These are phyloP conservation scores for Henckelia pumila DNA, from an alignment of 257 asterid genomes.

Conservation along the genomic window DNA sequence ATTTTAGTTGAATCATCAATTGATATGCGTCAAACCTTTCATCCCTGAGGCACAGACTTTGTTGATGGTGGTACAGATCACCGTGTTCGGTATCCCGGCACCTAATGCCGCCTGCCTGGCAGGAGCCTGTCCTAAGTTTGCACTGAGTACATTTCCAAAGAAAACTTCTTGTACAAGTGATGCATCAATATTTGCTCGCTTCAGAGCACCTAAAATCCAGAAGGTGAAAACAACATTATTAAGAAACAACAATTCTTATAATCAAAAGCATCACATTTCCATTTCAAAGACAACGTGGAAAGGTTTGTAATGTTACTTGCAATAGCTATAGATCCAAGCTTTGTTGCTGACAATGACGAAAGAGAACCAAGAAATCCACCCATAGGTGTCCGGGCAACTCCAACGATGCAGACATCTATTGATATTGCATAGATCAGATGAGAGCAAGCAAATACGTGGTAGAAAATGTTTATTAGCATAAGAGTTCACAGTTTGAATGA, in stretches of 20 bases:
- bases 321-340: constrained; percentile 92
- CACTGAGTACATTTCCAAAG: constrained; percentile 97
- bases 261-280: constrained; percentile 1
- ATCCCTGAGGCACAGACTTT: constrained; percentile 99
- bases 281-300: constrained; percentile 2
- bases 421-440: constrained; percentile 13
- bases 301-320: constrained; percentile 52
- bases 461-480: not conserved
- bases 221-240: constrained; percentile 17
- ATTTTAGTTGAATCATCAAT: constrained; percentile 2
- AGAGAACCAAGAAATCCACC: constrained; percentile 93
- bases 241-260: not conserved
- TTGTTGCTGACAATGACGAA: constrained; percentile 87
- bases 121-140: constrained; percentile 98
- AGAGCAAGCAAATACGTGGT: not conserved
- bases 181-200: constrained; percentile 85
- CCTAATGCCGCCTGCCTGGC: constrained; percentile 99
- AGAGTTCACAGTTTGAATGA: not conserved
- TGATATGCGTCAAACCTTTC: constrained; percentile 63
- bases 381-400: constrained; percentile 97
- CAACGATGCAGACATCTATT: constrained; percentile 94
- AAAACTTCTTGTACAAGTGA: constrained; percentile 86
- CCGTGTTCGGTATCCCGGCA: constrained; percentile 88
- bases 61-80: constrained; percentile 84
- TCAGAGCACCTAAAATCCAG: constrained; percentile 71